Conservation (phyloP, 2,329 filamentous ascomycete genomes). For the Phialophora expanda region DNA sequence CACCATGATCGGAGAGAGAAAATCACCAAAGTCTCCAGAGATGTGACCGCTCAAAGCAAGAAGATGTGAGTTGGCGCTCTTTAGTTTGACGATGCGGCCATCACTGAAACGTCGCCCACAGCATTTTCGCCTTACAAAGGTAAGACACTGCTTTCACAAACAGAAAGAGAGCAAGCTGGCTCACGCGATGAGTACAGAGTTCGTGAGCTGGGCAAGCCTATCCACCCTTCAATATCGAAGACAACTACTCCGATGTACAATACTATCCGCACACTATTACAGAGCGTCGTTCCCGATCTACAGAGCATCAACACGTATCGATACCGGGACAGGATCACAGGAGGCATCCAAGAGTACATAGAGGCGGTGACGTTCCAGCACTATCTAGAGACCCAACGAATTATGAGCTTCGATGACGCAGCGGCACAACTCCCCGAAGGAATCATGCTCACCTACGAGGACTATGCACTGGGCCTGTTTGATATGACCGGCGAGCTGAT, state of each 20-base stretch:
- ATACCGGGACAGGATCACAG: slow-evolving; percentile 76
- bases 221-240: slow-evolving; percentile 72
- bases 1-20: slow-evolving; percentile 92
- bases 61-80: slow-evolving; percentile 73
- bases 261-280: slow-evolving; percentile 73
- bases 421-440: slow-evolving; percentile 51
- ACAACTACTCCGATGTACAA: slow-evolving; percentile 72
- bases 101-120: slow-evolving; percentile 44
- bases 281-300: slow-evolving; percentile 72
- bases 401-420: slow-evolving; percentile 72
- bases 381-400: slow-evolving; percentile 77
- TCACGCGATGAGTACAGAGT: slow-evolving; percentile 41
- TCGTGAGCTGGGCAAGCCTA: slow-evolving; percentile 48
- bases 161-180: background rate
- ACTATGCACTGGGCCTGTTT: slow-evolving; percentile 89
- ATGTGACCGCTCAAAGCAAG: slow-evolving; percentile 93
- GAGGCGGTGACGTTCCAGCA: slow-evolving; percentile 88
- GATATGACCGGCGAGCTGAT: slow-evolving; percentile 96
- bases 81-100: background rate
- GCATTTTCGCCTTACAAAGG: slow-evolving; percentile 85
- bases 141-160: slow-evolving; percentile 45
- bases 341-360: slow-evolving; percentile 89
- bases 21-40: slow-evolving; percentile 86
- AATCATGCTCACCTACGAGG: slow-evolving; percentile 74
- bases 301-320: slow-evolving; percentile 79